Evolutionary conservation across 495 filamentous ascomycete species (phyloP), one percentile per base, ranked within the genome.

Genomic region (Annulohypoxylon maeteangense): DNA sequence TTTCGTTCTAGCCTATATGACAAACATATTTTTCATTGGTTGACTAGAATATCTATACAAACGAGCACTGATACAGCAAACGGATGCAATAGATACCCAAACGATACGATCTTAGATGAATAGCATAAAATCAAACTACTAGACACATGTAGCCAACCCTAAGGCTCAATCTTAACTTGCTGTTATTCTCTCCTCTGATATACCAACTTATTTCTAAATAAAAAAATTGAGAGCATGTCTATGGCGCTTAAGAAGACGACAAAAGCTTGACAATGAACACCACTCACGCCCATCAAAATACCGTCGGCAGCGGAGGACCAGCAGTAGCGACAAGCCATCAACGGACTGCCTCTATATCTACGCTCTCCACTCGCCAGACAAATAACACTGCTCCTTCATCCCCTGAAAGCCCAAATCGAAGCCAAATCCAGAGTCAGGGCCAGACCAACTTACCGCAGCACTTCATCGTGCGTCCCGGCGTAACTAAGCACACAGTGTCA

Each of bases 381-480:
- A 62, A n/a, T 18, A 62, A 4, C 34, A 22, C 29, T 4, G 14
- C 0, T 11, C n/a, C 22, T 11, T 40, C 36, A 1, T 40, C 36
- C 11, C 36, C 36, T 14, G 11, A 40, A 40, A 40, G 36, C 5
- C 36, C 36, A 14, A n/a, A 40, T 14, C 11, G n/a, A 14, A n/a
- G n/a, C 14, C 54, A 57, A n/a, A n/a, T 14, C 14, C 54, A 57
- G 7, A 25, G 8, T 23, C 31, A 47, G 23, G 38, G 14, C 4
- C 62, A 47, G 25, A 34, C 27, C 44, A 65, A 69, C 34, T 66
- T 66, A 23, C 76, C 72, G n/a, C 59, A 61, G 22, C 71, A 78
- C 70, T 85, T 81, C 63, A 40, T 86, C 25, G 78, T 81, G 61
- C 77, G 81, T 2, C 80, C 77, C 8, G 53, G 51, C 16, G 45